These are phyloP conservation scores for Parathielavia hyrcaniae DNA, from an alignment of 495 filamentous ascomycete genomes.

Conservation along the genomic window DNA sequence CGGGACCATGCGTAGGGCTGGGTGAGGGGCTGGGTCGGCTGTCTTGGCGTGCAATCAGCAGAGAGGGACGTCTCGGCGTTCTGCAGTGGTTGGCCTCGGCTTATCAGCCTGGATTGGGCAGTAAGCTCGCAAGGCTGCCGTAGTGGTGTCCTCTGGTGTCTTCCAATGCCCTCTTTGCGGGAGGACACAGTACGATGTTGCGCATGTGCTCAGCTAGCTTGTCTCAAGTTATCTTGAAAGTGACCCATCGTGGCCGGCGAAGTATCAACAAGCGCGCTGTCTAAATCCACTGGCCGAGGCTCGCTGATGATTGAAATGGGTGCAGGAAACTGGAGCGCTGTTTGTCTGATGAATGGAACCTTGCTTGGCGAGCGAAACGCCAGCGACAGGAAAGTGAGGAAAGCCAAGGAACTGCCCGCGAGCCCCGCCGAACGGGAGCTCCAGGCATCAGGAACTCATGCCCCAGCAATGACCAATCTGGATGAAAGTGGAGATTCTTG, in stretches of 20 bases:
- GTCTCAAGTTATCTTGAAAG: slow-evolving; percentile 7
- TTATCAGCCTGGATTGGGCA: slow-evolving; percentile 5
- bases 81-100: slow-evolving; percentile 17
- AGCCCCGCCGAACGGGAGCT: not conserved
- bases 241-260: not conserved
- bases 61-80: not conserved
- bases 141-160: not conserved
- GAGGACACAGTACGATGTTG: not conserved
- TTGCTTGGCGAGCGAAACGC: slow-evolving; percentile 5
- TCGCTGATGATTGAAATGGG: not conserved
- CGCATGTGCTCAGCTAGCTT: slow-evolving; percentile 2
- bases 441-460: not conserved
- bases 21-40: slow-evolving; percentile 19
- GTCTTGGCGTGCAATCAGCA: slow-evolving; percentile 5
- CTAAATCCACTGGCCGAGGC: slow-evolving; percentile 1
- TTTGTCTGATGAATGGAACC: slow-evolving; percentile 8
- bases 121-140: not conserved
- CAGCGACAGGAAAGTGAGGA: not conserved
- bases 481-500: too few species aligned
- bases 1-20: slow-evolving; percentile 26
- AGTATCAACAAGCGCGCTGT: not conserved
- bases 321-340: not conserved
- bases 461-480: too few species aligned
- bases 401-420: not conserved
- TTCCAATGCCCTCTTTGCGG: not conserved